Conservation (phyloP, 2,329 filamentous ascomycete genomes). For the Chrysoporthe austroafricana region DNA sequence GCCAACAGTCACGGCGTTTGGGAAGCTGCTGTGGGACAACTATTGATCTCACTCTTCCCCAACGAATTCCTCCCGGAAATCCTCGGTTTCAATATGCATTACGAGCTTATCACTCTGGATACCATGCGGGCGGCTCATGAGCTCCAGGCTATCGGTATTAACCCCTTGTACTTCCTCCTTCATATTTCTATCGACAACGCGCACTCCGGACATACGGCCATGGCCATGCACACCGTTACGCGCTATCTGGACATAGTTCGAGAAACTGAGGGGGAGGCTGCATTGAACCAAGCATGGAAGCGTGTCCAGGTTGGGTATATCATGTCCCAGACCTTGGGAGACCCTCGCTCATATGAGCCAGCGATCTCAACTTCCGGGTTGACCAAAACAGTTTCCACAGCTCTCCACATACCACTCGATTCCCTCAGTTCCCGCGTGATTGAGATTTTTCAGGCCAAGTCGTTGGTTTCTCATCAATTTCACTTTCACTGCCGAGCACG, state of each 20-base stretch:
- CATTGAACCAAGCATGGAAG: slow-evolving; percentile 43
- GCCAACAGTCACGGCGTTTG: slow-evolving; percentile 32
- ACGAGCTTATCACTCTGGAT: slow-evolving; percentile 46
- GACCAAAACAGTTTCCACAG: neutral
- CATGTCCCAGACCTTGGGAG: slow-evolving; percentile 9
- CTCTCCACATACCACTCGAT: neutral
- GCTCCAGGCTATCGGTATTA: slow-evolving; percentile 46
- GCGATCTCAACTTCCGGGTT: neutral
- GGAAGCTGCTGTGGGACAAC: slow-evolving; percentile 8
- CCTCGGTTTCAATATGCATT: slow-evolving; percentile 55
- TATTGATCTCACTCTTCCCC: slow-evolving; percentile 46
- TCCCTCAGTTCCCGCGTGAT: neutral
- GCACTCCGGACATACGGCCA: slow-evolving; percentile 51
- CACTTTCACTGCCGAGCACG: slow-evolving; percentile 44
- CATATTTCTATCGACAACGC: slow-evolving; percentile 56
- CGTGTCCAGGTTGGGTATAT: slow-evolving; percentile 48
- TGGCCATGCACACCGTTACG: slow-evolving; percentile 45
- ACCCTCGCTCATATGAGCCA: neutral
- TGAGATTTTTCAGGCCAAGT: slow-evolving; percentile 9
- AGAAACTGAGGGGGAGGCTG: slow-evolving; percentile 32
- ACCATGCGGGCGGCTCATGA: slow-evolving; percentile 47
- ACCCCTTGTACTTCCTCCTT: slow-evolving; percentile 53
- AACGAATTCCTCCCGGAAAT: slow-evolving; percentile 54
- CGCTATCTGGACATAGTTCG: slow-evolving; percentile 42
- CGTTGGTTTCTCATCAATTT: slow-evolving; percentile 39